Evolutionary conservation across 2,329 filamentous ascomycete species (phyloP).

Genomic region (Diaporthe caulivora): DNA sequence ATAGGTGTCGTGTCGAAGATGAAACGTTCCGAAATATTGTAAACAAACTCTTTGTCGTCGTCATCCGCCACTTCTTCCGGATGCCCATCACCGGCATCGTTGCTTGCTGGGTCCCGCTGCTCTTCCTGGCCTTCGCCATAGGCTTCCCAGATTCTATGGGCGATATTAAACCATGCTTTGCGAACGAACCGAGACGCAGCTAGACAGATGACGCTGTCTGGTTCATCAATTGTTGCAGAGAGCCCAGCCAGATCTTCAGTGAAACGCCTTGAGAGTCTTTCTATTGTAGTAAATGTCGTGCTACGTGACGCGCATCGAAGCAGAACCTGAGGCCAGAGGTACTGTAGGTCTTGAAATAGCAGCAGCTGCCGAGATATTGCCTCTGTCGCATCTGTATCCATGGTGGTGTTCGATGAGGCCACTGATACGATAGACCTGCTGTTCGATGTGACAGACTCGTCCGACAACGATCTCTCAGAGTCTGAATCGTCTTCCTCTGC

Average conservation of each 20-base stretch:
- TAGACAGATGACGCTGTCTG: neutral
- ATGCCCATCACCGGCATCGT: too few species aligned
- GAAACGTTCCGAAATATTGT: conserved; percentile 15
- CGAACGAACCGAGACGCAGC: conserved; percentile 5
- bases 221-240: neutral
- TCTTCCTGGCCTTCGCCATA: neutral
- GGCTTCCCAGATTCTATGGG: conserved; percentile 15
- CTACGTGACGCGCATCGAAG: neutral
- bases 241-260: conserved; percentile 7
- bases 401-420: neutral
- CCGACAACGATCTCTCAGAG: neutral
- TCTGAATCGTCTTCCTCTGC: neutral
- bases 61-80: neutral
- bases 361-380: neutral
- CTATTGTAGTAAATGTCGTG: neutral
- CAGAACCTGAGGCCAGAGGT: conserved; percentile 30
- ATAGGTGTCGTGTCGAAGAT: conserved; percentile 31
- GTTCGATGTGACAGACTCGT: neutral
- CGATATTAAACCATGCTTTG: neutral
- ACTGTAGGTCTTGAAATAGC: neutral
- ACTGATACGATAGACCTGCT: neutral
- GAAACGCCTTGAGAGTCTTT: conserved; percentile 19
- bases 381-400: conserved; percentile 9
- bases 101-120: neutral
- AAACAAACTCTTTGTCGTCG: neutral